These are phyloP conservation scores for Pseudogymnoascus sp. DNA, from an alignment of 2,329 filamentous ascomycete genomes.

Conservation along the genomic window DNA sequence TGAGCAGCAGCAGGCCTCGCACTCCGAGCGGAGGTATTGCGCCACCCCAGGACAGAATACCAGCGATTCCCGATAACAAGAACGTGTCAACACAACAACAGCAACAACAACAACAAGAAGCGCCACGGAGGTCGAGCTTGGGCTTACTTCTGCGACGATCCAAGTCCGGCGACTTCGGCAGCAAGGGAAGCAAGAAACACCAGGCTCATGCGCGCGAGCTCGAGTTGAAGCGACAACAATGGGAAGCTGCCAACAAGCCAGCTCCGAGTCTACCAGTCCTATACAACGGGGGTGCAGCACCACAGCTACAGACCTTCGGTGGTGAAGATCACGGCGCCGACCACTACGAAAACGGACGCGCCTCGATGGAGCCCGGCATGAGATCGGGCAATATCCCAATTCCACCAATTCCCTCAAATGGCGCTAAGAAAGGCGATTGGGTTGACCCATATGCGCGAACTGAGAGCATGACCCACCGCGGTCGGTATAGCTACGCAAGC, in stretches of 20 bases:
- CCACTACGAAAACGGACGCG: constrained; percentile 31
- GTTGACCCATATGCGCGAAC: constrained; percentile 73
- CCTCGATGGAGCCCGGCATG: constrained; percentile 44
- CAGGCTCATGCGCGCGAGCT: constrained; percentile 37
- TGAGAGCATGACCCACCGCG: constrained; percentile 94
- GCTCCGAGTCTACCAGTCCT: constrained; percentile 49
- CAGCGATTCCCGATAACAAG: constrained; percentile 29
- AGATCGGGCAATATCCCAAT: constrained; percentile 35
- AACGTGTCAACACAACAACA: constrained; percentile 21
- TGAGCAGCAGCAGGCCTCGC: constrained; percentile 29
- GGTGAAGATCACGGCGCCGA: constrained; percentile 45
- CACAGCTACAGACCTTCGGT: constrained; percentile 33
- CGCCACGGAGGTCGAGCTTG: constrained; percentile 39
- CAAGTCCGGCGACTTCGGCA: constrained; percentile 58
- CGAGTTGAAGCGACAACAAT: constrained; percentile 45
- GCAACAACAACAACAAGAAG: constrained; percentile 14
- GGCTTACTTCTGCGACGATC: constrained; percentile 57
- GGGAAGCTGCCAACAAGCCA: constrained; percentile 44
- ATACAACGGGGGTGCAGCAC: constrained; percentile 31
- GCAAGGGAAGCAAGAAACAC: constrained; percentile 51
- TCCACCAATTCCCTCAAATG: constrained; percentile 44
- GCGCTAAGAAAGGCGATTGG: constrained; percentile 36
- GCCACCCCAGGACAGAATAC: constrained; percentile 28
- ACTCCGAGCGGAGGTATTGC: constrained; percentile 25
- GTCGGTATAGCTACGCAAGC: constrained; percentile 92